A percentile compares a stretch with the other conserved stretches of the same genome.
Conservation (phyloP, 2,329 filamentous ascomycete species). For the Pestalotiopsis sp. region DNA sequence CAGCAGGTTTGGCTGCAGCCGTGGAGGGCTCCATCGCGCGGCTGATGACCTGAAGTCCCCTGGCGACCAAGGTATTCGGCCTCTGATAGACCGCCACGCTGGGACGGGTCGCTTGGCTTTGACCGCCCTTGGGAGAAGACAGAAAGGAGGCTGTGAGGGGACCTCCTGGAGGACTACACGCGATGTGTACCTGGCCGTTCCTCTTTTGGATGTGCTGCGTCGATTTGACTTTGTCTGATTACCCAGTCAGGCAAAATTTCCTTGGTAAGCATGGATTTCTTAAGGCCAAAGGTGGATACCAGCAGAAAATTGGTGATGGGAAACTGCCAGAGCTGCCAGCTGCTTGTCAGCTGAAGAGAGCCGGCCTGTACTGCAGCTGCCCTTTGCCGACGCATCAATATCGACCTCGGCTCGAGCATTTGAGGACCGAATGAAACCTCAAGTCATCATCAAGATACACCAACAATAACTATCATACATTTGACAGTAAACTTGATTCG, state of each 20-base stretch:
- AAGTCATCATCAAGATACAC: not conserved
- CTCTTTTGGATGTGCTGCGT: not conserved
- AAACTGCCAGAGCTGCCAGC: not conserved
- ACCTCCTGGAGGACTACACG: not conserved
- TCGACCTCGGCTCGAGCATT: not conserved
- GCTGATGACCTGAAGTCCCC: constrained; percentile 5
- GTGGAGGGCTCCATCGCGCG: constrained; percentile 4
- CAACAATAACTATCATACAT: too few species aligned
- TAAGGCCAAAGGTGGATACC: not conserved
- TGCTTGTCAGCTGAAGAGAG: not conserved
- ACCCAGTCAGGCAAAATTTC: not conserved
- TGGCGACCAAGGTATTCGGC: constrained; percentile 2
- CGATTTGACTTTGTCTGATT: not conserved
- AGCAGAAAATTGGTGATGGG: not conserved
- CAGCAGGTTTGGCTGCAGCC: not conserved
- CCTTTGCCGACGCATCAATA: not conserved
- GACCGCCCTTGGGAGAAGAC: too few species aligned
- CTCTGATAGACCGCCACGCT: constrained; percentile 6
- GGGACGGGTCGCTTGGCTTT: not conserved
- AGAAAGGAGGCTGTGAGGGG: too few species aligned
- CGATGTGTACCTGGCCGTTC: not conserved
- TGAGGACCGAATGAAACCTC: not conserved
- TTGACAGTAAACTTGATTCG: too few species aligned
- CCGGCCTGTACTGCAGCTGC: not conserved
- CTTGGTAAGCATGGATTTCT: not conserved